Evolutionary conservation across 1,284 basidiomycete genomes (phyloP).

Genomic region (Ganoderma sinense): DNA sequence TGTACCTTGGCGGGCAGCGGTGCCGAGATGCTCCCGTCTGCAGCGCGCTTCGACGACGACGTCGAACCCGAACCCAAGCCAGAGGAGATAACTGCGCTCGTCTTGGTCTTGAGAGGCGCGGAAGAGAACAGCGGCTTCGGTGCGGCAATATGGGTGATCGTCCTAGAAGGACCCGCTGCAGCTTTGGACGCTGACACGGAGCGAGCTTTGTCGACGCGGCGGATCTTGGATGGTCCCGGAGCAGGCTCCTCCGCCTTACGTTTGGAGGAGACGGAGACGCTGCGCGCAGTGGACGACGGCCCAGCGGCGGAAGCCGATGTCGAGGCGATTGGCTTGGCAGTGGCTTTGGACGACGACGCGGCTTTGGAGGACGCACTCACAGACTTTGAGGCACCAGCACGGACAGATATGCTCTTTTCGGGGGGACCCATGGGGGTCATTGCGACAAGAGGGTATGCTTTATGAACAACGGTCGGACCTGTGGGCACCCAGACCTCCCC

Average conservation of each 20-base stretch:
- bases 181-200: background rate
- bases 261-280: background rate
- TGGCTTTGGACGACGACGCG: background rate
- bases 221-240: background rate
- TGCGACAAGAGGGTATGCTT: conserved; percentile 4
- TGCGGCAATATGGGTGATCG: background rate
- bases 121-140: background rate
- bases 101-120: background rate
- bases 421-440: conserved; percentile 1
- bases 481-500: background rate
- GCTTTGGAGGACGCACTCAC: background rate
- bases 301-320: background rate
- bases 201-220: background rate
- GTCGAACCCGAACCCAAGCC: background rate
- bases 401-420: background rate
- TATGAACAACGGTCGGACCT: background rate
- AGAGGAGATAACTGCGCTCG: background rate
- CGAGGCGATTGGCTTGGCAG: background rate
- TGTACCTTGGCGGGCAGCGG: background rate
- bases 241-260: background rate
- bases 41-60: background rate
- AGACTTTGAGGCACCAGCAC: background rate
- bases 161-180: background rate
- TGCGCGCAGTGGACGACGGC: background rate
- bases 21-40: background rate